Base-by-base conservation (phyloP, 2,329 filamentous ascomycete species). In the Dissoconium aciculare region DNA sequence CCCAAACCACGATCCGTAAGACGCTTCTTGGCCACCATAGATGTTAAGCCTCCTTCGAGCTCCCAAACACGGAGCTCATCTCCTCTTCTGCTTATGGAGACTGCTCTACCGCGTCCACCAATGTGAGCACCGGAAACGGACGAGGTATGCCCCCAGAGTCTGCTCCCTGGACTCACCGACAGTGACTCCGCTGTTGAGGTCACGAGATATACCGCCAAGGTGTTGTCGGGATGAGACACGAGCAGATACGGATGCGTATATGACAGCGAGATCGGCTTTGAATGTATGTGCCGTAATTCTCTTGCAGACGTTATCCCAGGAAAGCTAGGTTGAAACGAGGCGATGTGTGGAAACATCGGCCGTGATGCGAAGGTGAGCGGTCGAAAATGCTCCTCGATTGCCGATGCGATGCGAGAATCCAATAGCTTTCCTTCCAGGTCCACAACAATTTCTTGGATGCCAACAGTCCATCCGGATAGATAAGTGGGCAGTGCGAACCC, bases 131-230 rank as follows among this genome's bases (percentile, higher is more conserved):
- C 77, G 28, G 80, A 82, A 17, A 94, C 82, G 3, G 80, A 81
- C 2, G 84, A 91, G 0, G 85, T 93, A 50, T 93, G 85, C 5
- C 85, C 85, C 80, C 82, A 93, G 4, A 94, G 68, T 15, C 82
- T 69, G 40, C 74, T 76, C 1, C 79, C 81, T 0, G 72, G 59
- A 21, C 78, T 77, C 33, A 94, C 74, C 1, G 68, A 70, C 2
- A 93, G 63, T 2, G 54, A 50, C 0, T 70, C 65, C 1, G 70
- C 58, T 3, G 69, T 81, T 0, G 83, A 87, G 3, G 71, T 82
- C 43, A 87, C 81, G 17, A 91, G 64, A 48, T 89, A 79, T 17
- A 92, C 62, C 2, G 83, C 75, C 15, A 93, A 61, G 0, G 85
- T 93, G 49, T 94, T 94, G 54, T 94, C 84, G 0, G 78, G 73